Conservation (phyloP, 2,329 filamentous ascomycete species). For the Penicillium sp. region DNA sequence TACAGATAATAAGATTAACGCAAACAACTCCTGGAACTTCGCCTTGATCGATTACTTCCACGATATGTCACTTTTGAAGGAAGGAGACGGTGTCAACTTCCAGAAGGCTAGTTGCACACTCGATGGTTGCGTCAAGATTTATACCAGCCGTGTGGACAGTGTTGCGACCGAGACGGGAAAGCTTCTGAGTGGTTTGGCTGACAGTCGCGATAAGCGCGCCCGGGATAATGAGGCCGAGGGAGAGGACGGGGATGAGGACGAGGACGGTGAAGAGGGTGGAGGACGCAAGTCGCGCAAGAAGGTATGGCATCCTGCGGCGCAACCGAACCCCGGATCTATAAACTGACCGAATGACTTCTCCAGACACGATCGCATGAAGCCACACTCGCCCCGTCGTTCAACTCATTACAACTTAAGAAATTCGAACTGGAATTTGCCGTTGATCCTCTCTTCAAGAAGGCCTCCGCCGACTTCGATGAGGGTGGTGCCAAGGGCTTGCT, state of each 20-base stretch:
- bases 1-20: conserved; percentile 99
- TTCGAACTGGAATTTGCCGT: conserved; percentile 97
- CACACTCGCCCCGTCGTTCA: conserved; percentile 89
- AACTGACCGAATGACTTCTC: neutral
- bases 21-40: conserved; percentile 98
- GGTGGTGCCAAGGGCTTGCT: conserved; percentile 94
- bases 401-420: conserved; percentile 90
- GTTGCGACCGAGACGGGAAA: conserved; percentile 97
- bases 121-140: conserved; percentile 98
- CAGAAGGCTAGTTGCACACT: conserved; percentile 97
- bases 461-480: conserved; percentile 97
- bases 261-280: conserved; percentile 61
- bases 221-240: conserved; percentile 67
- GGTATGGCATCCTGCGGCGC: conserved; percentile 52
- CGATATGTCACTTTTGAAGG: conserved; percentile 96
- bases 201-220: conserved; percentile 71
- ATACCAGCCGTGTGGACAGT: conserved; percentile 96
- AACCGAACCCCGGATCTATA: neutral
- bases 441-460: conserved; percentile 98
- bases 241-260: conserved; percentile 67
- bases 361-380: conserved; percentile 81
- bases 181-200: conserved; percentile 88
- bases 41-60: conserved; percentile 99
- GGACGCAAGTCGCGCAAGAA: conserved; percentile 70
- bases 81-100: conserved; percentile 97